These are phyloP conservation scores for Lactarius vividus DNA, from an alignment of 768 basidiomycete genomes.

Conservation along the genomic window DNA sequence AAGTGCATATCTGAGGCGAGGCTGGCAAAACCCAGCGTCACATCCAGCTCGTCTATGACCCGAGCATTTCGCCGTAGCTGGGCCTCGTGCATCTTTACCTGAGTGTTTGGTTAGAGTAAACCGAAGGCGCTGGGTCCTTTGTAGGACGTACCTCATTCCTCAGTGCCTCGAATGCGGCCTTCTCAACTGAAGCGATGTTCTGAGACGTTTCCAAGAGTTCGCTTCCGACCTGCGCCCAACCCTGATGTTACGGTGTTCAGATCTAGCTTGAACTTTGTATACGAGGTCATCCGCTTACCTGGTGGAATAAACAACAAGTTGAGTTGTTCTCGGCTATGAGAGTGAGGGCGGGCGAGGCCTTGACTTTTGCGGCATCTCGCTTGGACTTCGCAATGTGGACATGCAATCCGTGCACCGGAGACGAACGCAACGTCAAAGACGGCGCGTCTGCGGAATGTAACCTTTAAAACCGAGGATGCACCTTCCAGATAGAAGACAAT, in stretches of 20 bases:
- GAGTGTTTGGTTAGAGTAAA: conserved; percentile 5
- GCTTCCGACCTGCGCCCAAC: conserved; percentile 75
- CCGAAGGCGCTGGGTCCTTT: neutral
- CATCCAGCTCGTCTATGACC: conserved; percentile 85
- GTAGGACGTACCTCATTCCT: conserved; percentile 54
- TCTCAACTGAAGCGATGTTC: conserved; percentile 58
- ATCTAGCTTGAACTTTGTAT: neutral
- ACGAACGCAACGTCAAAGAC: conserved; percentile 70
- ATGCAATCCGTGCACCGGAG: conserved; percentile 67
- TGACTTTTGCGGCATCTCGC: conserved; percentile 54
- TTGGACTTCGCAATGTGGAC: conserved; percentile 67
- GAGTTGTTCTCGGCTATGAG: conserved; percentile 59
- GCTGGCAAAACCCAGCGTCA: conserved; percentile 75
- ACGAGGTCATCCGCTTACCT: conserved; percentile 39
- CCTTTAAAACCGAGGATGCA: conserved; percentile 6
- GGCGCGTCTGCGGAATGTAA: conserved; percentile 50
- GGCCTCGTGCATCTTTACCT: conserved; percentile 62
- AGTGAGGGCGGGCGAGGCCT: conserved; percentile 50
- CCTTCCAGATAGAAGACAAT: neutral
- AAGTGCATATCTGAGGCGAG: conserved; percentile 78
- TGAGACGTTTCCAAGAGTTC: conserved; percentile 56
- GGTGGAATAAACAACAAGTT: conserved; percentile 67
- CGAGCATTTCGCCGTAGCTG: conserved; percentile 71
- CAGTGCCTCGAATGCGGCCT: conserved; percentile 66
- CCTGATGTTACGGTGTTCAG: conserved; percentile 40